phyloP scores from a whole-genome alignment of 75 land plant species.

The Picea glauca region DNA sequence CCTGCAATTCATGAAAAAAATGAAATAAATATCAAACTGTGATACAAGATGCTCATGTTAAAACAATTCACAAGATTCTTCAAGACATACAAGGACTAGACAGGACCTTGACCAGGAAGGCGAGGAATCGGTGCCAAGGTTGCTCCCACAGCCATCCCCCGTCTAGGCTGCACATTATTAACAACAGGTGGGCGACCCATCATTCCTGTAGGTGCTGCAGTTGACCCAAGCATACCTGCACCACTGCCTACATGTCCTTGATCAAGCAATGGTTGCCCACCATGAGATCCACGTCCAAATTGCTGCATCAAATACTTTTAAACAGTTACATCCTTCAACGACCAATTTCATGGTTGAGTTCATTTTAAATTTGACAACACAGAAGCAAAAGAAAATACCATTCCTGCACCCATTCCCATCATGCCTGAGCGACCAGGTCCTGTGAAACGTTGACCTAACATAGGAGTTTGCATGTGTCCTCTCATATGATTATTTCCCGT shows the following conservation, averaged over 20 bases:
- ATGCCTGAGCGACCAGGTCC: slow-evolving; percentile 10
- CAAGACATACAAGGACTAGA: neutral
- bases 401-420: slow-evolving; percentile 7
- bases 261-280: neutral
- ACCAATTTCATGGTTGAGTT: too few species aligned
- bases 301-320: neutral
- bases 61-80: neutral
- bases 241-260: slow-evolving; percentile 10
- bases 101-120: neutral
- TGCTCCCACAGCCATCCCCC: slow-evolving; percentile 7
- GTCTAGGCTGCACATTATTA: slow-evolving; percentile 6
- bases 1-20: neutral
- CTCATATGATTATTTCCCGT: neutral
- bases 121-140: slow-evolving; percentile 7
- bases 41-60: neutral
- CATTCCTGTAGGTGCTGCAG: slow-evolving; percentile 8
- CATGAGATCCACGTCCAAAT: slow-evolving; percentile 14
- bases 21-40: neutral
- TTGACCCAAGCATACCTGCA: slow-evolving; percentile 1
- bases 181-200: slow-evolving; percentile 5
- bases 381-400: neutral
- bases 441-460: neutral
- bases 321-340: neutral
- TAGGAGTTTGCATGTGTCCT: slow-evolving; percentile 10
- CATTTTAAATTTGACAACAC: too few species aligned